Conservation (phyloP, 129 eudicot genomes). For the Centella asiatica region DNA sequence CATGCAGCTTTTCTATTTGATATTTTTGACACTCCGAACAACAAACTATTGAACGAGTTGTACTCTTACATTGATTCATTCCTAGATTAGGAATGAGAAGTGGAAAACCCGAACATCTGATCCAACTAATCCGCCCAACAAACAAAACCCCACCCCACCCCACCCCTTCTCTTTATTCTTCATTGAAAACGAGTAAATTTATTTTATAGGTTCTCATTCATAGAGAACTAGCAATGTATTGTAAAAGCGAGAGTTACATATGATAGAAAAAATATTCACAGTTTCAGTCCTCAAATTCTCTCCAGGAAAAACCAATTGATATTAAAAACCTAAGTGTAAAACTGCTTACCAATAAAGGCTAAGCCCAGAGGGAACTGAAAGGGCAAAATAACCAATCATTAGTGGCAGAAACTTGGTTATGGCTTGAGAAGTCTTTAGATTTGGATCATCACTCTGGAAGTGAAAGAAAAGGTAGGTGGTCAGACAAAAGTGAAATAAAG, state of each 20-base stretch:
- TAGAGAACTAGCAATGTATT: too few relatives aligned
- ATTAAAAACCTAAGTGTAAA: slow-evolving; percentile 2
- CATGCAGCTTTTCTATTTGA: too few relatives aligned
- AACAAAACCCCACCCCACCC: not conserved
- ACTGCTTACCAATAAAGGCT: slow-evolving; percentile 84
- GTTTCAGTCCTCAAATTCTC: not conserved
- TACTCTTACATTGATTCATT: too few relatives aligned
- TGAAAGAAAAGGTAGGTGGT: slow-evolving; percentile 3
- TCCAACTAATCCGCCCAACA: too few relatives aligned
- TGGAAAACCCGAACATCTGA: not conserved
- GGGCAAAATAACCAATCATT: slow-evolving; percentile 93
- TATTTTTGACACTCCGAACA: too few relatives aligned
- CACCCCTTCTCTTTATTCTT: not conserved
- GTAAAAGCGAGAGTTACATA: not conserved
- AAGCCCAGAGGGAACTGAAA: slow-evolving; percentile 97
- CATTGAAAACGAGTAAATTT: too few relatives aligned
- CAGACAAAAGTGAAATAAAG: slow-evolving; percentile 5
- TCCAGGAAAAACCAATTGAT: too few relatives aligned
- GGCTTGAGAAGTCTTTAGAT: slow-evolving; percentile 78
- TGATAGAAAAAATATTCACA: not conserved
- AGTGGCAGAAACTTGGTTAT: slow-evolving; percentile 74
- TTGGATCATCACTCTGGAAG: slow-evolving; percentile 77
- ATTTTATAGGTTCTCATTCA: too few relatives aligned
- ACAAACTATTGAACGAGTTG: too few relatives aligned
- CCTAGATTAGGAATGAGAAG: not conserved